Evolutionary conservation across 805 yeast genomes (phyloP).

Genomic region (Schwanniomyces occidentalis): DNA sequence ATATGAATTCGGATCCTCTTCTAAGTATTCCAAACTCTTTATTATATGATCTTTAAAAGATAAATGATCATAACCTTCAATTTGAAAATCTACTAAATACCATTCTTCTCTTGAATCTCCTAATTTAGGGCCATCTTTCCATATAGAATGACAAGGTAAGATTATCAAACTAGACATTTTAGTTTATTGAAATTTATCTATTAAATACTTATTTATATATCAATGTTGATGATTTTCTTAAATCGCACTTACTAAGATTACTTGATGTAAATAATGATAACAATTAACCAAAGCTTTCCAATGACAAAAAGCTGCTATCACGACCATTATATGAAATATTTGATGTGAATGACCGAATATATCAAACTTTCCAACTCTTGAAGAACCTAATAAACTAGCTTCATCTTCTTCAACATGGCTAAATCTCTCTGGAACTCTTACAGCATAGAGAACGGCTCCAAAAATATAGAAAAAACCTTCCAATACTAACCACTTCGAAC

Average conservation of each 20-base stretch:
- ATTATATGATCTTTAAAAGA: constrained; percentile 64
- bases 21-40: constrained; percentile 39
- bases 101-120: constrained; percentile 59
- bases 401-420: constrained; percentile 25
- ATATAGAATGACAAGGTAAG: constrained; percentile 58
- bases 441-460: constrained; percentile 81
- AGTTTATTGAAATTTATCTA: neutral
- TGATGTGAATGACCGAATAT: constrained; percentile 82
- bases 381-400: constrained; percentile 9
- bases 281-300: constrained; percentile 60
- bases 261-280: constrained; percentile 49
- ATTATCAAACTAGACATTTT: constrained; percentile 24
- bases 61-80: constrained; percentile 67
- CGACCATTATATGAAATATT: constrained; percentile 76
- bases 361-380: constrained; percentile 48
- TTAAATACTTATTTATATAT: neutral
- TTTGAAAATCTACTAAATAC: constrained; percentile 67
- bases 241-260: constrained; percentile 4
- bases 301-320: constrained; percentile 75
- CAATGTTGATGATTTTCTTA: neutral
- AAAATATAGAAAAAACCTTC: constrained; percentile 76
- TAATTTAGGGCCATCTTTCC: constrained; percentile 44
- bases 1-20: constrained; percentile 26
- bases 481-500: constrained; percentile 57
- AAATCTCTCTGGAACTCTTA: constrained; percentile 73